A percentile compares a stretch with the other conserved stretches of the same genome.
phyloP scores from a whole-genome alignment of 352 stramenopile genomes.

The Pythium chondricola region DNA sequence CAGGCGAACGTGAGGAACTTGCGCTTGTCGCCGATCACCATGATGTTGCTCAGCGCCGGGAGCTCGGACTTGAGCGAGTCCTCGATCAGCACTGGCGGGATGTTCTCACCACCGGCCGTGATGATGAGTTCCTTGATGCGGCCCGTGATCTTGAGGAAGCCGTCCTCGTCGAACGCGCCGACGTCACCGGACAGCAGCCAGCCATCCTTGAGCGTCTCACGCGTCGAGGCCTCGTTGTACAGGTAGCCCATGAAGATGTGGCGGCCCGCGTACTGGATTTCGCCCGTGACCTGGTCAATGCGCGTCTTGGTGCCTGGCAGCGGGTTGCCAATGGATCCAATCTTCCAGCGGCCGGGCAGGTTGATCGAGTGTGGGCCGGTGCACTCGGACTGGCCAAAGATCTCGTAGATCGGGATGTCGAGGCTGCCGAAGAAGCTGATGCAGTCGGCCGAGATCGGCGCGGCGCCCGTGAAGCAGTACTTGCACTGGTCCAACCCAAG shows the following conservation, averaged over 20 bases:
- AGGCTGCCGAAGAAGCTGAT: conserved; percentile 88
- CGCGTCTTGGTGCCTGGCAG: conserved; percentile 44
- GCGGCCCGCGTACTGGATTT: conserved; percentile 61
- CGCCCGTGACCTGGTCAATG: conserved; percentile 39
- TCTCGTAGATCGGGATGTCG: conserved; percentile 92
- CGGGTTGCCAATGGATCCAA: conserved; percentile 68
- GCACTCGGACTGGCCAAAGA: conserved; percentile 90
- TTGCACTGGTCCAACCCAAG: conserved; percentile 80
- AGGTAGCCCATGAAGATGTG: conserved; percentile 78
- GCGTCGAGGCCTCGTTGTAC: conserved; percentile 44
- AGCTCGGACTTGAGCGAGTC: conserved; percentile 83
- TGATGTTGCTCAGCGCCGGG: conserved; percentile 73
- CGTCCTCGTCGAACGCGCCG: conserved; percentile 68
- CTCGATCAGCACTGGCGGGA: conserved; percentile 86
- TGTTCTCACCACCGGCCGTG: conserved; percentile 90
- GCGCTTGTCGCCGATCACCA: conserved; percentile 88
- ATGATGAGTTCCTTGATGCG: conserved; percentile 95
- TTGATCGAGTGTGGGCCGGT: conserved; percentile 80
- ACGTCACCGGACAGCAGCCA: conserved; percentile 91
- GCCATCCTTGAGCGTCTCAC: conserved; percentile 70
- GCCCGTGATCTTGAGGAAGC: conserved; percentile 90
- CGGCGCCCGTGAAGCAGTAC: conserved; percentile 81
- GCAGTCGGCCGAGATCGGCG: conserved; percentile 45
- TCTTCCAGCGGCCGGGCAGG: conserved; percentile 76
- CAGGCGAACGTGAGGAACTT: conserved; percentile 89